Conservation (phyloP, 2,329 filamentous ascomycete genomes). For the Pyrenochaeta sp. region DNA sequence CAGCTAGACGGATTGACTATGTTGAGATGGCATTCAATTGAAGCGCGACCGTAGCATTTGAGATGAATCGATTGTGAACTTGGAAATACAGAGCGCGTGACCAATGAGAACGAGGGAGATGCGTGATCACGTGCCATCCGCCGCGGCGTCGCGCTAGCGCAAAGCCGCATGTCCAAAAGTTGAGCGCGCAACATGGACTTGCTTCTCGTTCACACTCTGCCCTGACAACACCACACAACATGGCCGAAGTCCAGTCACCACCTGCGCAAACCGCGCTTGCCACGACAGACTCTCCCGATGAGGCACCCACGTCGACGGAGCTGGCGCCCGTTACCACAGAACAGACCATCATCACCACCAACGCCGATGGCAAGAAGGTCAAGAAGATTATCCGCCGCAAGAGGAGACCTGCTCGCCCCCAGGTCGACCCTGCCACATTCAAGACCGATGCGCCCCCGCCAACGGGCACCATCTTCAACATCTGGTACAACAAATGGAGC, state of each 20-base stretch:
- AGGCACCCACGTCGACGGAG: slow-evolving; percentile 29
- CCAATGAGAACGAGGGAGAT: too few relatives aligned
- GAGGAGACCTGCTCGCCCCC: slow-evolving; percentile 84
- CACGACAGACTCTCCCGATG: slow-evolving; percentile 13
- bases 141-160: slow-evolving; percentile 12
- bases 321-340: slow-evolving; percentile 34
- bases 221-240: slow-evolving; percentile 21
- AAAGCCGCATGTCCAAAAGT: slow-evolving; percentile 20
- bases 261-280: slow-evolving; percentile 27
- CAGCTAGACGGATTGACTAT: too few relatives aligned
- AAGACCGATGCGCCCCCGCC: slow-evolving; percentile 87
- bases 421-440: slow-evolving; percentile 85
- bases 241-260: slow-evolving; percentile 41
- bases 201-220: slow-evolving; percentile 1
- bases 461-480: slow-evolving; percentile 95
- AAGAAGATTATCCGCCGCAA: slow-evolving; percentile 95
- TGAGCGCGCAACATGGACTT: slow-evolving; percentile 16
- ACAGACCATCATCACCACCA: slow-evolving; percentile 43
- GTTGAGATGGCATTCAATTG: too few relatives aligned
- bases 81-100: too few relatives aligned
- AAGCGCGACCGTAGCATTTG: too few relatives aligned
- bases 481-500: slow-evolving; percentile 99
- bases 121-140: slow-evolving; percentile 57
- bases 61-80: neutral
- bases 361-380: slow-evolving; percentile 67